Percentiles rank a stretch among this genome's conserved stretches.
These are phyloP conservation scores for Kodamaea hsintzibuensis DNA, from an alignment of 805 yeast genomes.

Conservation along the genomic window DNA sequence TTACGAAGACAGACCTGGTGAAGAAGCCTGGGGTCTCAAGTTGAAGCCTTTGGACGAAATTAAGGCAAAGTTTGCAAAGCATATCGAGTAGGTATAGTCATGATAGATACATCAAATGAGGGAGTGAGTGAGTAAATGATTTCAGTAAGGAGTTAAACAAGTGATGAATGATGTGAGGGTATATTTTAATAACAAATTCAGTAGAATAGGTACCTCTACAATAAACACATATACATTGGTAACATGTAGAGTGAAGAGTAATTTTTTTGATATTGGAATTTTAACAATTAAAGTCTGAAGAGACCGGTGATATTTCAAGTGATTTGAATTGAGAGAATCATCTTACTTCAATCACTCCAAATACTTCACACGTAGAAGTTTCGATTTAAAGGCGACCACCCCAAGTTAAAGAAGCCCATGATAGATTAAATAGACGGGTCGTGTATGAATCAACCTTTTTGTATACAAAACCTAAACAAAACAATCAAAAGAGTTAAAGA, in stretches of 20 bases:
- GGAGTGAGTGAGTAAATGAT: neutral
- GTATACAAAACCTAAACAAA: constrained; percentile 3
- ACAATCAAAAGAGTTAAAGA: neutral
- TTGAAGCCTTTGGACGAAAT: constrained; percentile 55
- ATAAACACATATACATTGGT: neutral
- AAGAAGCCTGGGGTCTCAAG: constrained; percentile 56
- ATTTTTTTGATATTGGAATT: too few species aligned
- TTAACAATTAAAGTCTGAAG: too few species aligned
- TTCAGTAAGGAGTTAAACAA: neutral
- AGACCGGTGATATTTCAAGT: too few species aligned
- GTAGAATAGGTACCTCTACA: neutral
- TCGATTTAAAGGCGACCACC: neutral
- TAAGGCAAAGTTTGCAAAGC: constrained; percentile 32
- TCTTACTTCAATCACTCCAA: too few species aligned
- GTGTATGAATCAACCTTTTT: neutral
- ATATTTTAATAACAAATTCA: neutral
- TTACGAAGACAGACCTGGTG: constrained; percentile 55
- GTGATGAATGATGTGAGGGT: neutral
- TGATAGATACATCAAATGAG: neutral
- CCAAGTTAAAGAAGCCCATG: neutral
- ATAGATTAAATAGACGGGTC: neutral
- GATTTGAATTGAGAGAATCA: too few species aligned
- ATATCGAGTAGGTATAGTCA: constrained; percentile 26
- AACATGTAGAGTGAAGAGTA: too few species aligned
- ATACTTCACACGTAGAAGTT: too few species aligned